Percentiles rank a stretch among this genome's conserved stretches.
Conservation (phyloP, 192 early-diverging fungal species). For the Thoreauomyces humboldtii region DNA sequence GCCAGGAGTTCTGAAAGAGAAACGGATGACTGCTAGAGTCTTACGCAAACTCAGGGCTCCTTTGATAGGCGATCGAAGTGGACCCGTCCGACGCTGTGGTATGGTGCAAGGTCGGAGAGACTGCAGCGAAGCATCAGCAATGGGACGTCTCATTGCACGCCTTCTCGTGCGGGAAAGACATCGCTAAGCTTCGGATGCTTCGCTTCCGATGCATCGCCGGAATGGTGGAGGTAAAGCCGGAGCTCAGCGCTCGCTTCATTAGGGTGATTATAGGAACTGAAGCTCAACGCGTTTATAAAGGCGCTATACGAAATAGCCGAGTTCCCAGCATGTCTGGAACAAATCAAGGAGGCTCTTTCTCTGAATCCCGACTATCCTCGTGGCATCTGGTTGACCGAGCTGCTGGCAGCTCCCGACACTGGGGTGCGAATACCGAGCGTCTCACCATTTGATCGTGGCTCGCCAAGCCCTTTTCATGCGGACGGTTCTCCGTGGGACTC, state of each 20-base stretch:
- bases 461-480: no score
- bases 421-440: not conserved
- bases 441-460: no score
- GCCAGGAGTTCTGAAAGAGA: not conserved
- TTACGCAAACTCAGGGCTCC: not conserved
- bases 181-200: not conserved
- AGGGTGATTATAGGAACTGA: no score
- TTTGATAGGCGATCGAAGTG: constrained; percentile 4
- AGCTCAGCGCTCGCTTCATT: no score
- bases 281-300: no score
- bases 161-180: not conserved
- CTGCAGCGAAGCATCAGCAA: not conserved
- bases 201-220: constrained; percentile 12
- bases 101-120: constrained; percentile 17
- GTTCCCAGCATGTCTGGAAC: constrained; percentile 9
- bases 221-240: constrained; percentile 15
- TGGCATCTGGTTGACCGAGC: constrained; percentile 10
- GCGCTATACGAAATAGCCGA: constrained; percentile 26
- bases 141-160: constrained; percentile 13
- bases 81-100: constrained; percentile 16
- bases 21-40: not conserved
- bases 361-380: constrained; percentile 8
- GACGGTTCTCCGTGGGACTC: no score
- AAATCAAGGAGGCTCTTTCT: constrained; percentile 13
- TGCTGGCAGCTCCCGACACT: not conserved